These are phyloP conservation scores for Gossypium sturtianum DNA, from an alignment of 345 rosid species.

Conservation along the genomic window DNA sequence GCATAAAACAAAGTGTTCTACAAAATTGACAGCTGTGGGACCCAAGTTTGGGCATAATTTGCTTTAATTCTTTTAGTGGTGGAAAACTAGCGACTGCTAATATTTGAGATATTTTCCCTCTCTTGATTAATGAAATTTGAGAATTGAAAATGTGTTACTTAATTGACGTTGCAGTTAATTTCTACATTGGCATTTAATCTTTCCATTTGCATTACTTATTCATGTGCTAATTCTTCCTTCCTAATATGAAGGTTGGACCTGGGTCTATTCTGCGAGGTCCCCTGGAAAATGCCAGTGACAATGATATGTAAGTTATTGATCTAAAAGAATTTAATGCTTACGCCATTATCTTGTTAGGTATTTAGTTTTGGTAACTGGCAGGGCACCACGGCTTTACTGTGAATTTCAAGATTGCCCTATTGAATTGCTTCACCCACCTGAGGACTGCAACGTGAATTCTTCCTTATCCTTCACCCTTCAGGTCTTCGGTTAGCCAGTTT, in stretches of 20 bases:
- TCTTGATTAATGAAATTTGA: not conserved
- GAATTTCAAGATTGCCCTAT: slow-evolving; percentile 71
- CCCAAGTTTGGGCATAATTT: not conserved
- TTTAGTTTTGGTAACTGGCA: slow-evolving; percentile 27
- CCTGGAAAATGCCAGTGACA: slow-evolving; percentile 61
- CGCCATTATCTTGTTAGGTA: not conserved
- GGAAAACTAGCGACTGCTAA: not conserved
- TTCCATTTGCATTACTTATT: slow-evolving; percentile 3
- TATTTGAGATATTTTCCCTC: not conserved
- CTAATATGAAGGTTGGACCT: slow-evolving; percentile 64
- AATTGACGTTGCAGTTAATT: not conserved
- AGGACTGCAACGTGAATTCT: slow-evolving; percentile 90
- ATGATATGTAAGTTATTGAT: slow-evolving; percentile 59
- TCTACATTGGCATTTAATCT: not conserved
- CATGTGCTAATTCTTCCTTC: slow-evolving; percentile 8
- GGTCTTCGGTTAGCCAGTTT: slow-evolving; percentile 42
- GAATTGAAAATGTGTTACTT: slow-evolving; percentile 5
- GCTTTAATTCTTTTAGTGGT: not conserved
- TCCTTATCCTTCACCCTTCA: slow-evolving; percentile 89
- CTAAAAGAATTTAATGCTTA: not conserved
- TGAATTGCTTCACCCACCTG: slow-evolving; percentile 85
- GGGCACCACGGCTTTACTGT: slow-evolving; percentile 72
- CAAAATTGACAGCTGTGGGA: not conserved
- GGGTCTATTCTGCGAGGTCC: slow-evolving; percentile 78
- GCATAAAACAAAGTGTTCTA: not conserved